phyloP scores from a whole-genome alignment of 345 rosid genomes.

The Melaleuca alternifolia region DNA sequence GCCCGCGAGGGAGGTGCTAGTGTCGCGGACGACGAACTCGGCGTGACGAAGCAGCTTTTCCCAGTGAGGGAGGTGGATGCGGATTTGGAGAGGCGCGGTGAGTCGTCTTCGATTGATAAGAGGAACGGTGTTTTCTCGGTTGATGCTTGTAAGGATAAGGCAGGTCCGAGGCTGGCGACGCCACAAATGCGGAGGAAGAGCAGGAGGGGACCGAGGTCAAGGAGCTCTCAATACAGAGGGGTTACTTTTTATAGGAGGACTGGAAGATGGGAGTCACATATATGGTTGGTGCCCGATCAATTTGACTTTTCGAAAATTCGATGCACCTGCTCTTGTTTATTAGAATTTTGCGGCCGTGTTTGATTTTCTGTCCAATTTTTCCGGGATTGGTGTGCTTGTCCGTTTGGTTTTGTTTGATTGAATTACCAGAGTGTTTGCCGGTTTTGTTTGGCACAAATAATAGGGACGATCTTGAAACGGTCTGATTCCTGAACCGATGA shows the following conservation, averaged over 20 bases:
- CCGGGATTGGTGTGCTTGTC: neutral
- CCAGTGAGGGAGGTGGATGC: conserved; percentile 20
- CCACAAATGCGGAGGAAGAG: conserved; percentile 57
- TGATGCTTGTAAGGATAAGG: conserved; percentile 6
- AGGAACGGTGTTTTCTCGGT: conserved; percentile 46
- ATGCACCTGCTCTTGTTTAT: neutral
- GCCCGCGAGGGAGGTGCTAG: conserved; percentile 15
- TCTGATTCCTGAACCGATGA: neutral
- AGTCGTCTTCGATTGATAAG: conserved; percentile 20
- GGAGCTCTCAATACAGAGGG: conserved; percentile 96
- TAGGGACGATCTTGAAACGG: neutral
- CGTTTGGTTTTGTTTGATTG: neutral
- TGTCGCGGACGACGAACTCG: conserved; percentile 9
- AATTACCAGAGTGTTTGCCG: neutral
- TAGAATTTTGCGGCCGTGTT: neutral
- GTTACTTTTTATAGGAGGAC: conserved; percentile 94
- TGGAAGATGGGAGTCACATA: conserved; percentile 99
- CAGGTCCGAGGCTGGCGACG: conserved; percentile 22
- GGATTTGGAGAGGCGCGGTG: conserved; percentile 4
- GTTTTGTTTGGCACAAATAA: neutral
- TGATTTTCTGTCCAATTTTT: neutral
- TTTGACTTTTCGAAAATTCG: neutral
- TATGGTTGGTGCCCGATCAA: conserved; percentile 35
- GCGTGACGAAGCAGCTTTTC: conserved; percentile 49
- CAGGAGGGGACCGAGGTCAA: conserved; percentile 94